phyloP scores from a whole-genome alignment of 768 basidiomycete genomes.

The Tricholomella constricta region DNA sequence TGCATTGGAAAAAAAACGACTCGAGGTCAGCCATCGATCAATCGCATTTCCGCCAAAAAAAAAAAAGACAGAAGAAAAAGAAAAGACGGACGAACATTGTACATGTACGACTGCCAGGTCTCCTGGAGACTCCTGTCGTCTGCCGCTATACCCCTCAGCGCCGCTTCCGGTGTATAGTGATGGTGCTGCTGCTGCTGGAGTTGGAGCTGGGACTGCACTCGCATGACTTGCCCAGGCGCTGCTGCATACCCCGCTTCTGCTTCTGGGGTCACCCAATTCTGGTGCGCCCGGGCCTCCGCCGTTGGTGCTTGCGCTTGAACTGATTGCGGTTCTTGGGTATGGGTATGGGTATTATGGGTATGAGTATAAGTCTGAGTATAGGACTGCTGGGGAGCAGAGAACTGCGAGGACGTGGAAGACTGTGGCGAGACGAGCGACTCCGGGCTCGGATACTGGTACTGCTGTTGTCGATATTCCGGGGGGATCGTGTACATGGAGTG shows the following conservation, averaged over 20 bases:
- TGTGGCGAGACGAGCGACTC: slow-evolving; percentile 17
- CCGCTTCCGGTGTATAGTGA: slow-evolving; percentile 50
- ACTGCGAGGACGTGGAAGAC: slow-evolving; percentile 3
- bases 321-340: background rate
- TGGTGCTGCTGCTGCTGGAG: slow-evolving; percentile 32
- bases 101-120: slow-evolving; percentile 72
- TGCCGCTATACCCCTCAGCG: slow-evolving; percentile 47
- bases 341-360: no score
- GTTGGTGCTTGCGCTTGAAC: background rate
- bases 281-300: slow-evolving; percentile 24
- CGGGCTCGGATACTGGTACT: slow-evolving; percentile 19
- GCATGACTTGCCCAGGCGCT: slow-evolving; percentile 18
- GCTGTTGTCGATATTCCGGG: slow-evolving; percentile 22
- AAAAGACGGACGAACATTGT: slow-evolving; percentile 40
- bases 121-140: slow-evolving; percentile 63
- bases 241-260: slow-evolving; percentile 20
- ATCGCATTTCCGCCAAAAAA: no score
- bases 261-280: slow-evolving; percentile 37
- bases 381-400: background rate
- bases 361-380: slow-evolving; percentile 6
- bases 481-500: slow-evolving; percentile 35
- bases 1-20: no score
- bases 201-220: slow-evolving; percentile 11
- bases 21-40: background rate
- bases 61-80: no score